Evolutionary conservation across 2,329 filamentous ascomycete genomes (phyloP), one percentile per base, ranked within the genome.

Genomic region (Gnomoniopsis sp.): DNA sequence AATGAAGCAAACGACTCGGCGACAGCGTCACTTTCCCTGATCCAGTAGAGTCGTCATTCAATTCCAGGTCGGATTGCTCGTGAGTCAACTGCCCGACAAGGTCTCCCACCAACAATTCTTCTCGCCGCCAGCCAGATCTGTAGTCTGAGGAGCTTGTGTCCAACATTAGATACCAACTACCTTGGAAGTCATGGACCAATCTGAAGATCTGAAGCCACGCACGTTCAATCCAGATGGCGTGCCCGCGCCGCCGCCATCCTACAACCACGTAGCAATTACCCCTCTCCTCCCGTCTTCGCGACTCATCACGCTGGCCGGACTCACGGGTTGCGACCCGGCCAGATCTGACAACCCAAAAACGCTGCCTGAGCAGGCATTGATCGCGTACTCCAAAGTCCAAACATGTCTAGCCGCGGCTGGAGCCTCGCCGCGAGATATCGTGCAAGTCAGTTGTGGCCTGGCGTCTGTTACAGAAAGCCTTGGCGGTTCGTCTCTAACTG

Each of bases 281-380:
- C 57, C 53, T 51, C 57, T 59, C 1, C 33, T 59, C 11, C 17
- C 57, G 8, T 48, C 53, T 6, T 59, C 57, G 21, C 57, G 57
- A 15, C 57, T 59, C 6, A 41, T 59, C 33, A 59, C 57, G 22
- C 52, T 59, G 19, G 57, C 57, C 12, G 57, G 57, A 11, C 54
- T 56, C 21, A 59, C 57, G 33, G 57, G 57, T 10, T 59, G 57
- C 19, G 57, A 59, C 23, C 57, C 57, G 38, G 52, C 57, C n/a
- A 49, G 51, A 10, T 52, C 57, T 14, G 53, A 55, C 15, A 59
- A 59, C 33, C 57, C 57, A 14, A 44, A 23, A 33, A 59, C 57
- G 3, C 22, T 59, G 38, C 52, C 14, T 2, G 53, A 59, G 23
- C 57, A 59, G 49, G 57, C 41, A 14, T 38, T 41, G 17, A 47